Conservation (phyloP, 2,329 filamentous ascomycete species). For the Hypoxylon rubiginosum region DNA sequence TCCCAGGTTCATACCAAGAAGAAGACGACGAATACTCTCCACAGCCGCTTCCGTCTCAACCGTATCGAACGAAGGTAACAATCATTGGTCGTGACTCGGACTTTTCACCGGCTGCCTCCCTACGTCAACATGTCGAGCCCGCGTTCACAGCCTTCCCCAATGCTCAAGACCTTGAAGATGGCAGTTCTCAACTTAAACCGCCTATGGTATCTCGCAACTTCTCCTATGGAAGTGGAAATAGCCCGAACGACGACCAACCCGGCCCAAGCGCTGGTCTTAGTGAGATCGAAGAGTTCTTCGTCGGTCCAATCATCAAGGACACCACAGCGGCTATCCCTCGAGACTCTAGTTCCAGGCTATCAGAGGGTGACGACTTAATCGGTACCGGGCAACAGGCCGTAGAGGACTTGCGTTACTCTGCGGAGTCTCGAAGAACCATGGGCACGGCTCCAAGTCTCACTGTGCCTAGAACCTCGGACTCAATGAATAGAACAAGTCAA, state of each 20-base stretch:
- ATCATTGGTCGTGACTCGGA: slow-evolving; percentile 63
- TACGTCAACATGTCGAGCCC: slow-evolving; percentile 26
- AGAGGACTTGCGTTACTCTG: slow-evolving; percentile 47
- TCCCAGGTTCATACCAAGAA: slow-evolving; percentile 52
- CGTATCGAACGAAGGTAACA: slow-evolving; percentile 63
- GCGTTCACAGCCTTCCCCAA: slow-evolving; percentile 13
- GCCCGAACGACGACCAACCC: slow-evolving; percentile 41
- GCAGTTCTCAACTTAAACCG: slow-evolving; percentile 25
- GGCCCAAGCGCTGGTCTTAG: slow-evolving; percentile 47
- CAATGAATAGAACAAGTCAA: slow-evolving; percentile 65
- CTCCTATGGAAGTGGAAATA: slow-evolving; percentile 24
- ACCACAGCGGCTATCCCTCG: slow-evolving; percentile 38
- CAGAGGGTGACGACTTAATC: slow-evolving; percentile 30
- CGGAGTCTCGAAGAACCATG: slow-evolving; percentile 49
- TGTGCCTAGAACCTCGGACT: slow-evolving; percentile 60
- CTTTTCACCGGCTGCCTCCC: slow-evolving; percentile 45
- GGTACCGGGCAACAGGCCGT: slow-evolving; percentile 36
- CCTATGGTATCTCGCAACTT: slow-evolving; percentile 24
- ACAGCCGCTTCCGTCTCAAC: slow-evolving; percentile 55
- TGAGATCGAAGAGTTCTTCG: slow-evolving; percentile 51
- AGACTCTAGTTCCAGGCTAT: slow-evolving; percentile 30
- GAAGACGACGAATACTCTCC: slow-evolving; percentile 55
- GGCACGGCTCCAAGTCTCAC: slow-evolving; percentile 61
- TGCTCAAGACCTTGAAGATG: slow-evolving; percentile 21
- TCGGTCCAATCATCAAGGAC: slow-evolving; percentile 48